Conservation (phyloP, 441 rosid species). For the Populus trichocarpa region DNA sequence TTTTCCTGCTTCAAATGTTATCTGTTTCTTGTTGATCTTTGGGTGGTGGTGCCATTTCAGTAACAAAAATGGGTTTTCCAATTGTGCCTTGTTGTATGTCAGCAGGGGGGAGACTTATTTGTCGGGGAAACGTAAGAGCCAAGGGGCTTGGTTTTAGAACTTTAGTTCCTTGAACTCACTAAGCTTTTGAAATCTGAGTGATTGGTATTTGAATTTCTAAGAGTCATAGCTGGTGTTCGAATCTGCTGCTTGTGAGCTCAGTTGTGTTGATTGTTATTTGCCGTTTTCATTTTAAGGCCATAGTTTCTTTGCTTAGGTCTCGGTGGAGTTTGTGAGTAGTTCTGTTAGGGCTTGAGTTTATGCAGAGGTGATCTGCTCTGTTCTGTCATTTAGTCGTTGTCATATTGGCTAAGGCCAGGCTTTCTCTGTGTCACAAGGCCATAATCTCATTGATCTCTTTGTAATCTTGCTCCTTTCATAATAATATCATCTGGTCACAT, state of each 20-base stretch:
- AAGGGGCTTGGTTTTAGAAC: not conserved
- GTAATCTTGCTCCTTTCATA: not conserved
- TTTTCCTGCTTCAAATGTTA: not conserved
- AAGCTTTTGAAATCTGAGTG: not conserved
- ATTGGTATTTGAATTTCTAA: not conserved
- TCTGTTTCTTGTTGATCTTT: not conserved
- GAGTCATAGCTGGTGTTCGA: not conserved
- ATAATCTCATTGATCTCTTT: not conserved
- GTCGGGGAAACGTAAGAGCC: not conserved
- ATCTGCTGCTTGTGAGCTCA: not conserved
- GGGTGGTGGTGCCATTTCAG: not conserved
- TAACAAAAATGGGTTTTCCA: not conserved
- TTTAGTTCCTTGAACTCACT: not conserved
- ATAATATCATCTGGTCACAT: not conserved
- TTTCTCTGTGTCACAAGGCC: not conserved
- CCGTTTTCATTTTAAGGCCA: not conserved
- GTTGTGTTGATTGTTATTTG: not conserved
- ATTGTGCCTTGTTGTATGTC: not conserved
- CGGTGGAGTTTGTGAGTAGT: not conserved
- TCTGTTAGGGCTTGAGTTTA: not conserved
- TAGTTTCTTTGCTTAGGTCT: not conserved
- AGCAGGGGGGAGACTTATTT: not conserved
- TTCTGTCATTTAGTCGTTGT: not conserved
- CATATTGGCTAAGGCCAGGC: not conserved
- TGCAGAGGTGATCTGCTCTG: not conserved